These are phyloP conservation scores for Botrytis aclada DNA, from an alignment of 2,329 filamentous ascomycete species.

Conservation along the genomic window DNA sequence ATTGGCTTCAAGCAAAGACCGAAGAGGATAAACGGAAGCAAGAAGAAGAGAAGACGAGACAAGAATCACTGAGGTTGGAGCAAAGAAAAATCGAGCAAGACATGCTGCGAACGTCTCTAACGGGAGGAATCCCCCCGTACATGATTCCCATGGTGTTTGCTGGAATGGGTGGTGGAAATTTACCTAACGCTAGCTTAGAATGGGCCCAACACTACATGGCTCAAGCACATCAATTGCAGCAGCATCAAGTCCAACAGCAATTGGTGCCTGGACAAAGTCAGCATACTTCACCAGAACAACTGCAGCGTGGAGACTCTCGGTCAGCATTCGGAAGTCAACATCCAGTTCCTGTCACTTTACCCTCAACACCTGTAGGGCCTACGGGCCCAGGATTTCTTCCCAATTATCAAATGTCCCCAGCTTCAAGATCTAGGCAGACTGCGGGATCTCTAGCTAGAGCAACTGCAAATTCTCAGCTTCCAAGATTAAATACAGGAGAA, in stretches of 20 bases:
- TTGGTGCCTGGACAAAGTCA: conserved; percentile 47
- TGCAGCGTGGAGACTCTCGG: conserved; percentile 53
- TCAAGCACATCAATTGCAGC: conserved; percentile 49
- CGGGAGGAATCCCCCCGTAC: conserved; percentile 67
- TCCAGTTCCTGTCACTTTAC: conserved; percentile 30
- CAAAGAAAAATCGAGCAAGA: conserved; percentile 70
- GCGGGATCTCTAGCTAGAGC: conserved; percentile 29
- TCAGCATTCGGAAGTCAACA: conserved; percentile 33
- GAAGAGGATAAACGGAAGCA: conserved; percentile 72
- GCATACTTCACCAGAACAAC: conserved; percentile 52
- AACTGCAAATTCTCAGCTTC: conserved; percentile 38
- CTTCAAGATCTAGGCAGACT: conserved; percentile 34
- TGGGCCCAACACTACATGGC: conserved; percentile 66
- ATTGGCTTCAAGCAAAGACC: conserved; percentile 66
- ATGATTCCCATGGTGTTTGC: conserved; percentile 75
- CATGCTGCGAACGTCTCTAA: conserved; percentile 66
- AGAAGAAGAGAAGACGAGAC: conserved; percentile 66
- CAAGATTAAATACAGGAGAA: conserved; percentile 44
- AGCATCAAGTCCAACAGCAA: conserved; percentile 36
- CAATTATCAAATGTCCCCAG: conserved; percentile 38
- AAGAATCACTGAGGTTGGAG: conserved; percentile 65
- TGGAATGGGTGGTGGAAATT: conserved; percentile 62
- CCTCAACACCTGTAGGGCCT: conserved; percentile 35
- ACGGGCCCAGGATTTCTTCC: conserved; percentile 31
- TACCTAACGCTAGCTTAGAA: conserved; percentile 61